Evolutionary conservation across 345 rosid species (phyloP), one percentile per base, ranked within the genome.

Genomic region (Raphanus raphanistrum): DNA sequence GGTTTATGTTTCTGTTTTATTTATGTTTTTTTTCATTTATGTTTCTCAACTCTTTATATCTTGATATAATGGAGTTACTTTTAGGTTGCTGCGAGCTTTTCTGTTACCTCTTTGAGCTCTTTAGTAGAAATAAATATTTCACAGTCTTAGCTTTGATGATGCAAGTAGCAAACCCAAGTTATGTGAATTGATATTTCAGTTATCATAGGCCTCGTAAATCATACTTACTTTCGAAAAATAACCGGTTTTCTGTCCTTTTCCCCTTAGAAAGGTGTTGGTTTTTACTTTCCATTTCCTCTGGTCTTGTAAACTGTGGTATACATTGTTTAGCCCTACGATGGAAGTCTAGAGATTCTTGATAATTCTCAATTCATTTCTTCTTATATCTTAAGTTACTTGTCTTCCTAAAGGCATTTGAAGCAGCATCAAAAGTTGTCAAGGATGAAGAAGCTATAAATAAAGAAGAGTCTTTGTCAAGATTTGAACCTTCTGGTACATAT

Each of bases 381-480:
- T 32, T 41, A 5, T 50, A n/a, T n/a, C 8, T 7, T 29, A 59
- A 43, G 1, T 41, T 27, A 9, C 54, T 63, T 61, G 6, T 69
- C 33, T 21, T 70, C 7, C 7, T 7, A 36, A 45, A 90, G 97
- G 86, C 63, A 17, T 92, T 85, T 90, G 95, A 90, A 86, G 90
- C 82, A 64, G 93, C 97, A 35, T 63, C 81, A 43, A 84, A 85
- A 81, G 86, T 81, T 60, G 83, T 90, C 77, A 82, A 74, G 84
- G 93, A 90, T 58, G 97, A 92, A 84, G 98, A 92, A 83, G 89
- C 79, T n/a, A n/a, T n/a, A n/a, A 80, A 6, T 74, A 36, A 94
- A 94, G 79, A 89, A 94, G 84, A 87, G 82, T 81, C 85, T 94
- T 54, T 92, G 97, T 29, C 93, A 89, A 58, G 97, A 92, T 82